These are phyloP conservation scores for Datisca glomerata DNA, from an alignment of 306 rosid genomes.

Conservation along the genomic window DNA sequence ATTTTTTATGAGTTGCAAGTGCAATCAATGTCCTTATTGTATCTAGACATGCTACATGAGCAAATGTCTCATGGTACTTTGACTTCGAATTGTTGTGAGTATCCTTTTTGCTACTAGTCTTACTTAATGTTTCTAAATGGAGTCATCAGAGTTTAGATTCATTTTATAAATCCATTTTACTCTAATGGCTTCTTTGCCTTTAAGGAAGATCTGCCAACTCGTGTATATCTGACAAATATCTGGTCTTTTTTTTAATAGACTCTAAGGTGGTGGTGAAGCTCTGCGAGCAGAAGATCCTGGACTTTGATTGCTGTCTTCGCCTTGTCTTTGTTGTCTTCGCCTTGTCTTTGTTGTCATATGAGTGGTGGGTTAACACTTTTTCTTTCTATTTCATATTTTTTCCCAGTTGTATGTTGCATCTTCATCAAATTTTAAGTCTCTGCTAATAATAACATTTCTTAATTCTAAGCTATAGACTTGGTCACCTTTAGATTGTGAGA, in stretches of 20 bases:
- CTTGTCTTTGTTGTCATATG: not conserved
- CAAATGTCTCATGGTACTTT: no score
- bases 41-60: no score
- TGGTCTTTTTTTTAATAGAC: no score
- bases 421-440: not conserved
- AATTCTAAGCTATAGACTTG: not conserved
- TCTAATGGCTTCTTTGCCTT: not conserved
- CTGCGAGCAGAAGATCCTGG: not conserved
- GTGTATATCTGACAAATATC: no score
- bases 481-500: not conserved
- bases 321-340: not conserved
- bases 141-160: no score
- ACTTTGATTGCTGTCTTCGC: not conserved
- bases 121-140: no score
- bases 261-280: no score
- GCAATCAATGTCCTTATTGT: no score
- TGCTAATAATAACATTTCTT: not conserved
- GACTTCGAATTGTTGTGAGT: no score
- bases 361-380: not conserved
- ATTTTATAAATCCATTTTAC: slow-evolving; percentile 18
- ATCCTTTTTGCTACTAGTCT: no score
- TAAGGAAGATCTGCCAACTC: no score
- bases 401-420: not conserved
- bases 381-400: not conserved
- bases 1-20: not conserved